Percentiles rank a stretch among this genome's conserved stretches.
Conservation (phyloP, 768 basidiomycete genomes). For the Coprinopsis cinerea region DNA sequence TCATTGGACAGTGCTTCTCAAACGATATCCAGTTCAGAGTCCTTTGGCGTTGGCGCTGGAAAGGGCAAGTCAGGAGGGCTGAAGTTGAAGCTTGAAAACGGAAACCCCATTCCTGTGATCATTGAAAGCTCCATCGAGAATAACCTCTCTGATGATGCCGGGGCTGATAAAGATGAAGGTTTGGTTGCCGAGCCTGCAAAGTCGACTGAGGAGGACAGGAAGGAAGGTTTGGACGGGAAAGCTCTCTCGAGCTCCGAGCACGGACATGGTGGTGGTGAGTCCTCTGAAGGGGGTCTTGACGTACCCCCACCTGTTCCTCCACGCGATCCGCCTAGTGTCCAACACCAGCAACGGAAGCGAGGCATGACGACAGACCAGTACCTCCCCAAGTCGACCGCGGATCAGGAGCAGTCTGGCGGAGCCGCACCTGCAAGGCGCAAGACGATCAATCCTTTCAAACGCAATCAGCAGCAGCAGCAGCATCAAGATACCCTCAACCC, state of each 20-base stretch:
- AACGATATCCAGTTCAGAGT: conserved; percentile 15
- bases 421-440: conserved; percentile 18
- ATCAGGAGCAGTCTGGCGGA: neutral
- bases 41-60: neutral
- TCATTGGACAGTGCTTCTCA: conserved; percentile 25
- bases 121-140: conserved; percentile 34
- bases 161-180: too few species aligned
- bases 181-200: too few species aligned
- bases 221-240: neutral
- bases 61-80: conserved; percentile 16
- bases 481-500: neutral
- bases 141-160: conserved; percentile 11
- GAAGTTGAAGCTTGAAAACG: conserved; percentile 17
- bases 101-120: conserved; percentile 23
- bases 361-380: neutral
- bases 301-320: conserved; percentile 3
- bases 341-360: neutral
- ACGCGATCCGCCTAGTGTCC: neutral
- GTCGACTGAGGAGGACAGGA: conserved; percentile 13
- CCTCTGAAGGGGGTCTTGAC: neutral
- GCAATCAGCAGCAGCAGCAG: conserved; percentile 15
- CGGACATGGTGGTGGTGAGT: conserved; percentile 5
- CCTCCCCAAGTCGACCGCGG: neutral
- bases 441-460: conserved; percentile 34
- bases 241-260: neutral